phyloP scores from a whole-genome alignment of 2,329 filamentous ascomycete genomes.

The Colletotrichum higginsianum region DNA sequence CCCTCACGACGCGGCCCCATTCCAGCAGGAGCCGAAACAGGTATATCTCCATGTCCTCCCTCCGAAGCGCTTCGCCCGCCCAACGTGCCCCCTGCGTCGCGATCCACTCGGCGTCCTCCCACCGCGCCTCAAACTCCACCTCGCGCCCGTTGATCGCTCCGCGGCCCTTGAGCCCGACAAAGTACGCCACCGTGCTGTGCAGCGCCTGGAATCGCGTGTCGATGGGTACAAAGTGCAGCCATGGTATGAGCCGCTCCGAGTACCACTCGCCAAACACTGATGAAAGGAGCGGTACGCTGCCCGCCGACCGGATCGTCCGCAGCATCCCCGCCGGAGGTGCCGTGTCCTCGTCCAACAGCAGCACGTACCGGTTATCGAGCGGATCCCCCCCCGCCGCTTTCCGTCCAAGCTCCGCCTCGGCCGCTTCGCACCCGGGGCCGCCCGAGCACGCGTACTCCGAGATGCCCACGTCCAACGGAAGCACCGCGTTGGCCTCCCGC shows the following conservation, averaged over 20 bases:
- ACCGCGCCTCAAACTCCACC: conserved; percentile 63
- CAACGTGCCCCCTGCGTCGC: conserved; percentile 76
- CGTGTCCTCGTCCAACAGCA: conserved; percentile 80
- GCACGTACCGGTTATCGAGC: conserved; percentile 78
- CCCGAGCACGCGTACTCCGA: conserved; percentile 71
- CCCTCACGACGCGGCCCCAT: conserved; percentile 80
- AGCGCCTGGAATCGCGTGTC: conserved; percentile 81
- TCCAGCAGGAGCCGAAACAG: conserved; percentile 84
- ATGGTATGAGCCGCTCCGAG: conserved; percentile 79
- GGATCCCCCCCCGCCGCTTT: conserved; percentile 63
- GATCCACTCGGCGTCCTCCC: conserved; percentile 74
- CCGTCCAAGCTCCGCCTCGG: conserved; percentile 67
- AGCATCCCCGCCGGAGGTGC: conserved; percentile 75
- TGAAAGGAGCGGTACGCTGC: conserved; percentile 77
- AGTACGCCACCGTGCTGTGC: conserved; percentile 82
- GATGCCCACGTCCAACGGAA: conserved; percentile 73
- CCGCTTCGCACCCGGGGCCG: conserved; percentile 62
- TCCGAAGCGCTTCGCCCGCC: conserved; percentile 74
- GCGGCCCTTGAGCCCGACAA: conserved; percentile 69
- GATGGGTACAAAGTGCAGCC: conserved; percentile 86
- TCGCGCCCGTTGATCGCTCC: conserved; percentile 61
- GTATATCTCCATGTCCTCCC: conserved; percentile 86
- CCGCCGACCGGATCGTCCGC: conserved; percentile 73
- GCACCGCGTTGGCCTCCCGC: conserved; percentile 65
- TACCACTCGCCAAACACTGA: conserved; percentile 86